These are phyloP conservation scores for Nemania sp. DNA, from an alignment of 2,329 filamentous ascomycete genomes.

Conservation along the genomic window DNA sequence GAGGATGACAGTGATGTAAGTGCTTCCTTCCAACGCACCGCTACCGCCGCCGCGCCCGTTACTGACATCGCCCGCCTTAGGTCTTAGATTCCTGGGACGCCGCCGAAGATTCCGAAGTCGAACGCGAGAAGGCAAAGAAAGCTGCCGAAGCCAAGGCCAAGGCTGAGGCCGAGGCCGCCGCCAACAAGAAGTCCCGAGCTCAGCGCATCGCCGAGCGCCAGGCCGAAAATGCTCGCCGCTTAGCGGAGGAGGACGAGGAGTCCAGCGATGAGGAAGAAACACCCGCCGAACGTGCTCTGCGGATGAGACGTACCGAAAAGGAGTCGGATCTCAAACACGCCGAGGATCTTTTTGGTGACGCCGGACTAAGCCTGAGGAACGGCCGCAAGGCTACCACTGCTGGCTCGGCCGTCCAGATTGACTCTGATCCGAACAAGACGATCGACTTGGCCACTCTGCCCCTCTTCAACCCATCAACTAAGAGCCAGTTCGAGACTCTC, in stretches of 20 bases:
- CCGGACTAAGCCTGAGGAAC: slow-evolving; percentile 62
- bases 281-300: slow-evolving; percentile 72
- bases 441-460: slow-evolving; percentile 80
- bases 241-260: slow-evolving; percentile 58
- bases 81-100: slow-evolving; percentile 97
- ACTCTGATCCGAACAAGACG: slow-evolving; percentile 75
- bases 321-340: slow-evolving; percentile 89
- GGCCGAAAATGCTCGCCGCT: slow-evolving; percentile 59
- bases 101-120: slow-evolving; percentile 93
- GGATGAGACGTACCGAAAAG: slow-evolving; percentile 79
- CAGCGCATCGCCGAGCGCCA: slow-evolving; percentile 84
- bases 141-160: slow-evolving; percentile 85
- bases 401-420: slow-evolving; percentile 68
- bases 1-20: slow-evolving; percentile 81
- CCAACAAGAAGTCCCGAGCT: slow-evolving; percentile 86
- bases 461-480: slow-evolving; percentile 88
- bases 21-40: neutral
- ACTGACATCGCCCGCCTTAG: slow-evolving; percentile 48
- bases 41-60: slow-evolving; percentile 16
- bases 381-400: slow-evolving; percentile 71
- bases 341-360: slow-evolving; percentile 82
- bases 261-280: slow-evolving; percentile 72
- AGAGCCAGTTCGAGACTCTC: slow-evolving; percentile 81
- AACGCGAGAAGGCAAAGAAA: slow-evolving; percentile 93
- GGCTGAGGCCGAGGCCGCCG: slow-evolving; percentile 83